phyloP scores from a whole-genome alignment of 768 basidiomycete species.

The Psilocybe tampanensis region DNA sequence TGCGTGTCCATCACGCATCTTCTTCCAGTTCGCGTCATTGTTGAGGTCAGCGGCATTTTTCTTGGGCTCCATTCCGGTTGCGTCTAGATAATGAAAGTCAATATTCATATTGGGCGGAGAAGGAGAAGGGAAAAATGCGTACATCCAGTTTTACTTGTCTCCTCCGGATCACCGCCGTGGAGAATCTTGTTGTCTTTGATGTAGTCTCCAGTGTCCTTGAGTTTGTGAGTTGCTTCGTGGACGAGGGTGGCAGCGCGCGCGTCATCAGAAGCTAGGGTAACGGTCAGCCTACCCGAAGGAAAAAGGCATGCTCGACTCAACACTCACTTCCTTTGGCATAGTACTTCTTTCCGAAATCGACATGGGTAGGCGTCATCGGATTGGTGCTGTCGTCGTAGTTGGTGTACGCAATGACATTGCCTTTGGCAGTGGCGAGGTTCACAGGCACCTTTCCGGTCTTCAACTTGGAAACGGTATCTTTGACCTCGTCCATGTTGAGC shows the following conservation, averaged over 20 bases:
- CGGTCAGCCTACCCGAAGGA: too few species aligned
- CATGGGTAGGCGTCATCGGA: background rate
- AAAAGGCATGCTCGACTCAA: too few species aligned
- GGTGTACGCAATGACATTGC: background rate
- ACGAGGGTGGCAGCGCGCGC: background rate
- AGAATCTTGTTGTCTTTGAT: background rate
- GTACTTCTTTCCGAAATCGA: slow-evolving; percentile 1
- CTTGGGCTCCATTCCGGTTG: background rate
- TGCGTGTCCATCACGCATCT: background rate
- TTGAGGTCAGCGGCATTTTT: background rate
- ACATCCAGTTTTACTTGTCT: background rate
- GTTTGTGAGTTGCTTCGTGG: background rate
- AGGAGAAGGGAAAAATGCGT: background rate
- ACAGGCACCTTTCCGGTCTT: background rate
- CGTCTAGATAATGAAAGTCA: background rate
- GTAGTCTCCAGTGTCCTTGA: background rate
- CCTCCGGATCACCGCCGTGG: background rate
- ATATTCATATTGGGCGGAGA: too few species aligned
- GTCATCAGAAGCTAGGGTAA: background rate
- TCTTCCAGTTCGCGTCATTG: background rate
- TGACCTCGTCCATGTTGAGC: background rate
- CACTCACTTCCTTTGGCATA: background rate
- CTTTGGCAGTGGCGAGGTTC: background rate
- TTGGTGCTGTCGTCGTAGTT: background rate
- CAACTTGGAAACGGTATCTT: background rate